These are phyloP conservation scores for Corrigiola litoralis DNA, from an alignment of 179 eudicot genomes.

Conservation along the genomic window DNA sequence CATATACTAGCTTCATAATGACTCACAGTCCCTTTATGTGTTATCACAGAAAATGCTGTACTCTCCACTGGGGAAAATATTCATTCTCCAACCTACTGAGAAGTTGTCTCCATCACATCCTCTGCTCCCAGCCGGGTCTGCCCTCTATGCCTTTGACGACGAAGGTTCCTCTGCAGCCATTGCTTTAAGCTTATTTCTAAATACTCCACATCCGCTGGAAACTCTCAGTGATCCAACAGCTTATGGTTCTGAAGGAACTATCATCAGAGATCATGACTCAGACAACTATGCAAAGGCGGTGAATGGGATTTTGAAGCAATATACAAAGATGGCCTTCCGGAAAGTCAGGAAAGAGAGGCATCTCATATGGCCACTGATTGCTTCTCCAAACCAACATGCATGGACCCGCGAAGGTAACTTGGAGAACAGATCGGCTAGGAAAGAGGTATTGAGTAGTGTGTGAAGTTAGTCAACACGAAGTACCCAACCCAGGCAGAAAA, in stretches of 20 bases:
- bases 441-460: conserved; percentile 43
- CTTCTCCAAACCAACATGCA: conserved; percentile 45
- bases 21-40: not conserved
- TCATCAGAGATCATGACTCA: conserved; percentile 81
- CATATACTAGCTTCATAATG: not conserved
- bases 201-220: conserved; percentile 78
- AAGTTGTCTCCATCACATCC: conserved; percentile 68
- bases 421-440: conserved; percentile 18
- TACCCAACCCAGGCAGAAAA: not conserved
- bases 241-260: conserved; percentile 79
- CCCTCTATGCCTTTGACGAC: conserved; percentile 46
- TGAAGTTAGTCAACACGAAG: conserved; percentile 11
- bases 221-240: conserved; percentile 74
- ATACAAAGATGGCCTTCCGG: conserved; percentile 28
- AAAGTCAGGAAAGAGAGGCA: conserved; percentile 39
- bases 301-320: conserved; percentile 48
- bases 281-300: conserved; percentile 73
- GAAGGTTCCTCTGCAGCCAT: conserved; percentile 23
- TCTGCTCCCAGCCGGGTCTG: conserved; percentile 69
- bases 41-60: conserved; percentile 67
- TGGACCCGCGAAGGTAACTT: conserved; percentile 42
- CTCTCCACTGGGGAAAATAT: conserved; percentile 72
- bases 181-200: conserved; percentile 58
- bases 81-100: conserved; percentile 75
- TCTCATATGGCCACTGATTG: conserved; percentile 47